Conservation (phyloP, 805 yeast species). For the Saturnispora silvae region DNA sequence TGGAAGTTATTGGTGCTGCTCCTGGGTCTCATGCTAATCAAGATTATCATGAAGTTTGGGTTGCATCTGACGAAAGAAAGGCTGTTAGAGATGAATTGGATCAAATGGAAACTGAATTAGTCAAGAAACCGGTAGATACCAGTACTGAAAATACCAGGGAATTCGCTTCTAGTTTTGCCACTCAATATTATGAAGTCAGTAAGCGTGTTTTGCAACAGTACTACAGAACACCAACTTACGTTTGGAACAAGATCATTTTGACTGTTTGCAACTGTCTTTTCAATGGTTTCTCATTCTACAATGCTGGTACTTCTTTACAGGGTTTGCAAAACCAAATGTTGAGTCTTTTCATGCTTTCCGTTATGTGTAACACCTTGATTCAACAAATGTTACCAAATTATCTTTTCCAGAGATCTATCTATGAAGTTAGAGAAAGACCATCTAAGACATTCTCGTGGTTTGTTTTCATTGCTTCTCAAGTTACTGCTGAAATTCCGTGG, state of each 20-base stretch:
- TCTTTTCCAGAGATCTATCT: slow-evolving; percentile 50
- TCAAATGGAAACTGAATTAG: slow-evolving; percentile 50
- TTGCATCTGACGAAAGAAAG: slow-evolving; percentile 49
- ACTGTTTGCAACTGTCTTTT: slow-evolving; percentile 44
- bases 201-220: slow-evolving; percentile 47
- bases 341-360: slow-evolving; percentile 57
- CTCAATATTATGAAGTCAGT: slow-evolving; percentile 36
- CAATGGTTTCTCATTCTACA: slow-evolving; percentile 62
- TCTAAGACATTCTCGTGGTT: slow-evolving; percentile 62
- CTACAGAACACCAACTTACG: slow-evolving; percentile 54
- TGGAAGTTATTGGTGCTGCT: slow-evolving; percentile 75
- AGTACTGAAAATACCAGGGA: slow-evolving; percentile 26
- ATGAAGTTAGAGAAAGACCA: slow-evolving; percentile 66
- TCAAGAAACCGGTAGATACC: slow-evolving; percentile 26
- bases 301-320: slow-evolving; percentile 50
- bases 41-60: slow-evolving; percentile 73
- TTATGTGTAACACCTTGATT: slow-evolving; percentile 43
- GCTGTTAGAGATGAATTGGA: slow-evolving; percentile 52
- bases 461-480: slow-evolving; percentile 50
- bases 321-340: slow-evolving; percentile 79
- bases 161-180: slow-evolving; percentile 35
- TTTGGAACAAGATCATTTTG: slow-evolving; percentile 46
- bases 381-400: slow-evolving; percentile 57
- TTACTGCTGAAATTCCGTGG: slow-evolving; percentile 60
- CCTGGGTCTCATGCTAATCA: slow-evolving; percentile 67